Conservation (phyloP, 2,329 filamentous ascomycete species). For the Colletotrichum orbiculare region DNA sequence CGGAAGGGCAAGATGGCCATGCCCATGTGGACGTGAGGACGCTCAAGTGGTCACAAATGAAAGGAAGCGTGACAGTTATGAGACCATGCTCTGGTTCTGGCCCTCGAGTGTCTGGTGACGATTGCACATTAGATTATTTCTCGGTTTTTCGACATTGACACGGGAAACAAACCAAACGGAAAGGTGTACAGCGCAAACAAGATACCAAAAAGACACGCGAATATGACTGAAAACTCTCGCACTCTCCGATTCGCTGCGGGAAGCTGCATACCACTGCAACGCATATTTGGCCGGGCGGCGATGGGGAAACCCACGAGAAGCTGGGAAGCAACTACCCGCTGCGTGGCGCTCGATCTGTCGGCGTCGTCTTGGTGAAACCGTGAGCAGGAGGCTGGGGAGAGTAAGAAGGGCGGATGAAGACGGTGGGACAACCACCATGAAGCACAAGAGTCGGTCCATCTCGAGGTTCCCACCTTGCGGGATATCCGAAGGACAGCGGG, state of each 20-base stretch:
- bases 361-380: slow-evolving; percentile 16
- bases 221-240: not conserved
- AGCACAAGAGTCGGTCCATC: not conserved
- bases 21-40: slow-evolving; percentile 25
- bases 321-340: slow-evolving; percentile 27
- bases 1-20: slow-evolving; percentile 32
- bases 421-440: not conserved
- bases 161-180: too few species aligned
- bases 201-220: slow-evolving; percentile 24
- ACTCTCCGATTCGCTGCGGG: not conserved
- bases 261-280: not conserved
- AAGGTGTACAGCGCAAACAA: slow-evolving; percentile 1
- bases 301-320: not conserved
- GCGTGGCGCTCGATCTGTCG: slow-evolving; percentile 26
- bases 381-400: not conserved
- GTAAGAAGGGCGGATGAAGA: not conserved
- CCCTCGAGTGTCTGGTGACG: too few species aligned
- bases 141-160: too few species aligned
- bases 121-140: not conserved
- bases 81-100: too few species aligned
- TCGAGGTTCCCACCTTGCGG: too few species aligned
- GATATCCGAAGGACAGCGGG: too few species aligned
- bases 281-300: not conserved
- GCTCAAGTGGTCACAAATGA: not conserved
- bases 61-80: too few species aligned